Evolutionary conservation across 805 yeast genomes (phyloP), one percentile per base, ranked within the genome.

Genomic region (Metahyphopichia silvanorum): DNA sequence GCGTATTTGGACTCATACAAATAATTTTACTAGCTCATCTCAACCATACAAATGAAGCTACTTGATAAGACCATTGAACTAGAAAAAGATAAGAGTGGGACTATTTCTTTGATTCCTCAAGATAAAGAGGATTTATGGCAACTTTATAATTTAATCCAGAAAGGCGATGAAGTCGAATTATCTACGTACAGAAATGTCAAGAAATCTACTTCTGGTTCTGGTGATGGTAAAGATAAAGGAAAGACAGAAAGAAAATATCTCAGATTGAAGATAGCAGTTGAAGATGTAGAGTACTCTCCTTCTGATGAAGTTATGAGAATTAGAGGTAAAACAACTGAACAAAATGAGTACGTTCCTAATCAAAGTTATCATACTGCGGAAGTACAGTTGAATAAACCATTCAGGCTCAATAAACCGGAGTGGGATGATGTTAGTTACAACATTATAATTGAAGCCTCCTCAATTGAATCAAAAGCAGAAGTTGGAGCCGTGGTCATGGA

Each of bases 71-170:
- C 32, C 2, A 29, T 23, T 23, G 27, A 12, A 4, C 55, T 77
- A 22, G 77, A 72, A 33, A 77, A 74, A 42, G 86, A 81, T 42
- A 64, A 71, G 31, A 71, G 82, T 36, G 94, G 91, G 5, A 59
- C 71, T 2, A 68, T 86, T 14, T 70, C 84, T 1, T 55, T 91
- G 14, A 63, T 78, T 3, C 89, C 97, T 0, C 84, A 89, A 49
- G 98, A 93, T 47, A 77, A 83, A 29, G 97, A 91, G 47, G 98
- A 91, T 55, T 66, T 93, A 39, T 93, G 96, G 87, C 79, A 84
- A 16, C 52, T 86, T 4, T 87, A 87, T 64, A 93, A 91, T 50
- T 63, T 93, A 16, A 69, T 93, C 3, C 81, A 79, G 31, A 74
- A 76, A 34, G 84, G 82, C 14, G 98, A 93, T 60, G 80, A 76